Evolutionary conservation across 2,329 filamentous ascomycete genomes (phyloP), one percentile per base, ranked within the genome.

Genomic region (Botrytis paeoniae): DNA sequence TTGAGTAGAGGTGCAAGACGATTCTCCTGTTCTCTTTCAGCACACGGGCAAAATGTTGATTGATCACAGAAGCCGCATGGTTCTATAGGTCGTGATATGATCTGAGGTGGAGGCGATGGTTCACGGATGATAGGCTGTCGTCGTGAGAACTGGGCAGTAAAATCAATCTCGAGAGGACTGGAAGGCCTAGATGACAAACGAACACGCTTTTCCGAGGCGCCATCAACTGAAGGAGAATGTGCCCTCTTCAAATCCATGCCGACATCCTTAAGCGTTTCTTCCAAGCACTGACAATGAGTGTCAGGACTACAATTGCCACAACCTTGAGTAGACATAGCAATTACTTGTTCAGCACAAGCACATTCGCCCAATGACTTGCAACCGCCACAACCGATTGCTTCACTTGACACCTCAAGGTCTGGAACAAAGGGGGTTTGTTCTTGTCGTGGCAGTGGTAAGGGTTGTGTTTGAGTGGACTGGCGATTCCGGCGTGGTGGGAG

Each of bases 61-160:
- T 95, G 92, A 75, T 91, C 89, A 82, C 93, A 96, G 83, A 96
- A 96, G 10, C 93, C 93, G 80, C 93, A 96, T 32, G 89, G 87
- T 78, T 95, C 93, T 75, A 89, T 87, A 81, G 80, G 73, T 77
- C 79, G 73, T 76, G 80, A 81, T 75, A 76, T 79, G 57, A 75
- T 76, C 64, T 76, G 45, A 41, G 54, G 61, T 59, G 70, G 62
- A 59, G 39, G 61, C 29, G 70, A 68, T 61, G 51, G 54, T 73
- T 69, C 25, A 75, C 74, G 45, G 73, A 72, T 74, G 75, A 76
- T 75, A 69, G 76, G 80, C 77, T 69, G 73, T 35, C 32, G 71
- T 10, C 45, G 62, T 79, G 85, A 84, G 79, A 92, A 92, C 77
- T 89, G 86, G 75, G 87, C 82, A 9, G 92, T 94, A 77, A 94